Evolutionary conservation across 805 yeast species (phyloP).

Genomic region (Zygosaccharomyces bisporus): DNA sequence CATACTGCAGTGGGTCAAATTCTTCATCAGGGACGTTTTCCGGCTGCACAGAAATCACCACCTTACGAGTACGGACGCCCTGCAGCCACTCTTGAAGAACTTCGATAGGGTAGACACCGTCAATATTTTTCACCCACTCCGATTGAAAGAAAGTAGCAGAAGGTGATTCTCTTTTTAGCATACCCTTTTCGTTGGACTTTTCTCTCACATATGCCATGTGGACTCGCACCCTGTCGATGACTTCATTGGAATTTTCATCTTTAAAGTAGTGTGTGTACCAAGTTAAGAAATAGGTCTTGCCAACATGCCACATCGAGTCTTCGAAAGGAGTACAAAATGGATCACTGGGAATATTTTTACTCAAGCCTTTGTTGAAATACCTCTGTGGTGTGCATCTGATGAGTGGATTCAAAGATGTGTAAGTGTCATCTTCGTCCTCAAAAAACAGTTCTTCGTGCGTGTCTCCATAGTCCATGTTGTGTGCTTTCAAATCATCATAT

Average conservation of each 20-base stretch:
- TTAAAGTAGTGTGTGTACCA: conserved; percentile 72
- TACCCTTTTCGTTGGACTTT: conserved; percentile 51
- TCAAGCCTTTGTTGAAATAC: conserved; percentile 61
- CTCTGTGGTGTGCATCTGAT: conserved; percentile 81
- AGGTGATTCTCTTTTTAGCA: conserved; percentile 43
- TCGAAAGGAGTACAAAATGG: conserved; percentile 88
- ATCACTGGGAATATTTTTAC: conserved; percentile 51
- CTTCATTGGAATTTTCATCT: conserved; percentile 36
- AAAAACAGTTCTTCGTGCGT: conserved; percentile 51
- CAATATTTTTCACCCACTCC: conserved; percentile 63
- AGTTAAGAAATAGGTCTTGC: conserved; percentile 65
- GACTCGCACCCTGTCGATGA: conserved; percentile 56
- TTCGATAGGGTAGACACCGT: conserved; percentile 63
- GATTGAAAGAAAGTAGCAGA: conserved; percentile 54
- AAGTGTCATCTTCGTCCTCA: conserved; percentile 68
- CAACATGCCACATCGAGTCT: conserved; percentile 52
- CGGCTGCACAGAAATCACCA: conserved; percentile 72
- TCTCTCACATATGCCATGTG: conserved; percentile 67
- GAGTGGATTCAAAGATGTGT: conserved; percentile 68
- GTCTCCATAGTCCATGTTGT: conserved; percentile 64
- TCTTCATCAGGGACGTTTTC: conserved; percentile 62
- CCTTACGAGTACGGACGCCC: conserved; percentile 49
- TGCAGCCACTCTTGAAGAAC: conserved; percentile 62
- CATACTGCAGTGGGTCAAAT: conserved; percentile 50
- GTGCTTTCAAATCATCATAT: conserved; percentile 66